These are phyloP conservation scores for Starmerella davenportii DNA, from an alignment of 805 yeast genomes.

Conservation along the genomic window DNA sequence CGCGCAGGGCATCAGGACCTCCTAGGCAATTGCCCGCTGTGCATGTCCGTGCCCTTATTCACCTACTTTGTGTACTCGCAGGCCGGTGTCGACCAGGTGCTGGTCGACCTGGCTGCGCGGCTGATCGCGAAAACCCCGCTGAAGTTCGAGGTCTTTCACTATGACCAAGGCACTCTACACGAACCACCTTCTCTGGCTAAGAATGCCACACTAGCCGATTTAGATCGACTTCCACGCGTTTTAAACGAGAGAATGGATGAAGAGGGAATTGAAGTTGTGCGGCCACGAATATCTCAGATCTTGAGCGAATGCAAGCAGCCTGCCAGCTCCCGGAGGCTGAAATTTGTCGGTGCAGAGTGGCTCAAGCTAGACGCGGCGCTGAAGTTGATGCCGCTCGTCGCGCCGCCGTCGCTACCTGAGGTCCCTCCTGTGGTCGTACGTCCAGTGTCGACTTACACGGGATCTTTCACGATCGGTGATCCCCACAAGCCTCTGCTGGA, in stretches of 20 bases:
- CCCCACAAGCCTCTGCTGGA: slow-evolving; percentile 7
- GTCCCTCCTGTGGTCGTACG: background rate
- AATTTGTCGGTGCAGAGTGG: background rate
- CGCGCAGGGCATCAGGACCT: no score
- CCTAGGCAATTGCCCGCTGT: no score
- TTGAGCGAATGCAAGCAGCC: no score
- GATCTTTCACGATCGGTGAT: slow-evolving; percentile 11
- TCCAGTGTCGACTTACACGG: slow-evolving; percentile 6
- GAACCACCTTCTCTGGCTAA: background rate
- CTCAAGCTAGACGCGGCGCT: background rate
- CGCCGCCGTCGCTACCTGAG: background rate
- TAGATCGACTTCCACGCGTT: background rate
- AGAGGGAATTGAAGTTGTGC: background rate
- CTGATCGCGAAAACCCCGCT: background rate
- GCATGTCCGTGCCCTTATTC: background rate
- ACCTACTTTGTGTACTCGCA: background rate
- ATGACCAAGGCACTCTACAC: background rate
- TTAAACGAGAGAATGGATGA: background rate
- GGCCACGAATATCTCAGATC: no score
- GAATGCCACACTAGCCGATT: background rate
- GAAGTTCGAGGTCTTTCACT: background rate
- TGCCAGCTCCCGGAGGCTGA: background rate
- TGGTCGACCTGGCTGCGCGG: background rate
- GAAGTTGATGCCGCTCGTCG: background rate
- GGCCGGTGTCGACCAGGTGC: background rate